These are phyloP conservation scores for Calonectria hawksworthii DNA, from an alignment of 2,329 filamentous ascomycete genomes.

Conservation along the genomic window DNA sequence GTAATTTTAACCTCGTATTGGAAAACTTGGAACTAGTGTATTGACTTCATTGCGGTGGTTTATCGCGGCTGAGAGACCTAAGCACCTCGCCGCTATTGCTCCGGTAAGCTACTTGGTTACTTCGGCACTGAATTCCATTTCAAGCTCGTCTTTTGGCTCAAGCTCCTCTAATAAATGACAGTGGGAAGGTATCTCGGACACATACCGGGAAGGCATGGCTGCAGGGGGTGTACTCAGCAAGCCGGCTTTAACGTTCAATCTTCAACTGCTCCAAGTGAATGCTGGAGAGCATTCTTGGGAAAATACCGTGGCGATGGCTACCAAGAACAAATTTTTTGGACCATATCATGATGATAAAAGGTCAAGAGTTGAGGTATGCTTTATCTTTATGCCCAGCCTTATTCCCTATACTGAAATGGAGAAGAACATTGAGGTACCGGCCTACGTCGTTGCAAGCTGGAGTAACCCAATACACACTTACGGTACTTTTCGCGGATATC, in stretches of 20 bases:
- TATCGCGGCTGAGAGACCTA: neutral
- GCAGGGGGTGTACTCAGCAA: neutral
- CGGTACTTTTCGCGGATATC: conserved; percentile 9
- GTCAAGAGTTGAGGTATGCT: neutral
- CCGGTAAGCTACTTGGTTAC: too few species aligned
- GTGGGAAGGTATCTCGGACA: neutral
- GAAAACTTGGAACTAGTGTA: too few species aligned
- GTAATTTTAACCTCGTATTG: too few species aligned
- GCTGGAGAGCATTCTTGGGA: neutral
- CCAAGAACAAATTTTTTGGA: neutral
- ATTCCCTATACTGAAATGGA: neutral
- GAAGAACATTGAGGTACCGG: conserved; percentile 1
- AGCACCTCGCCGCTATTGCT: neutral
- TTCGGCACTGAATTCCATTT: neutral
- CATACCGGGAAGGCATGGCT: neutral
- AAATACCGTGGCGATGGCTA: neutral
- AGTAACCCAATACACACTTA: neutral
- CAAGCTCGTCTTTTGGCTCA: too few species aligned
- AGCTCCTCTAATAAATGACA: neutral
- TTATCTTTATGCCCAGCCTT: too few species aligned
- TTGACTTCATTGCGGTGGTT: neutral
- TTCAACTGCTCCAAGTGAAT: neutral
- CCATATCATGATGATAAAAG: neutral
- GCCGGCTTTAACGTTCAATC: neutral
- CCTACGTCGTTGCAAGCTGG: conserved; percentile 9